Evolutionary conservation across 179 eudicot species (phyloP).

Genomic region (Spinacia oleracea): DNA sequence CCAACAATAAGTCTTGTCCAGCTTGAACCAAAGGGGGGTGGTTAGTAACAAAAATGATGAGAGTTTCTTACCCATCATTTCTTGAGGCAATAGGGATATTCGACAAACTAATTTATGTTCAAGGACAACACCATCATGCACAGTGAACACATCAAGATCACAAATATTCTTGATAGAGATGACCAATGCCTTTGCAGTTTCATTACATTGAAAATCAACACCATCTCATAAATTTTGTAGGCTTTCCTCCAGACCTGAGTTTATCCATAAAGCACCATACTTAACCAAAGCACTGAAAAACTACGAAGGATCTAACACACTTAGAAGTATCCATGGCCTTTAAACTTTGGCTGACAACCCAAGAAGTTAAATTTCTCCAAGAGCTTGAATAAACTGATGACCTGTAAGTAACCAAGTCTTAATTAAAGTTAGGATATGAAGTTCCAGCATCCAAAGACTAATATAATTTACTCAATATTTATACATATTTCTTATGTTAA

Average conservation of each 20-base stretch:
- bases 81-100: constrained; percentile 54
- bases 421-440: not conserved
- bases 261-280: constrained; percentile 58
- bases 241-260: constrained; percentile 66
- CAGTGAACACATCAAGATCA: constrained; percentile 42
- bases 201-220: constrained; percentile 30
- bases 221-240: constrained; percentile 40
- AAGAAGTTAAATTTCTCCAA: constrained; percentile 76
- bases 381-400: constrained; percentile 49
- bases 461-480: not conserved
- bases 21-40: too few relatives aligned
- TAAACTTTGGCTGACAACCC: constrained; percentile 59
- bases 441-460: not conserved
- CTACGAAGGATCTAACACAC: constrained; percentile 28
- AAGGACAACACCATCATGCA: constrained; percentile 39
- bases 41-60: not conserved
- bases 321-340: constrained; percentile 64
- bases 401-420: constrained; percentile 46
- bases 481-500: not conserved
- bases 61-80: constrained; percentile 51
- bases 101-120: constrained; percentile 48
- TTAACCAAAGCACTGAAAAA: constrained; percentile 50
- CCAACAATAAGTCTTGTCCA: not conserved
- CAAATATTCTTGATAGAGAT: constrained; percentile 49
- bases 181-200: constrained; percentile 35